Conservation (phyloP, 1,284 basidiomycete genomes). For the Fomitopsis pinicola region DNA sequence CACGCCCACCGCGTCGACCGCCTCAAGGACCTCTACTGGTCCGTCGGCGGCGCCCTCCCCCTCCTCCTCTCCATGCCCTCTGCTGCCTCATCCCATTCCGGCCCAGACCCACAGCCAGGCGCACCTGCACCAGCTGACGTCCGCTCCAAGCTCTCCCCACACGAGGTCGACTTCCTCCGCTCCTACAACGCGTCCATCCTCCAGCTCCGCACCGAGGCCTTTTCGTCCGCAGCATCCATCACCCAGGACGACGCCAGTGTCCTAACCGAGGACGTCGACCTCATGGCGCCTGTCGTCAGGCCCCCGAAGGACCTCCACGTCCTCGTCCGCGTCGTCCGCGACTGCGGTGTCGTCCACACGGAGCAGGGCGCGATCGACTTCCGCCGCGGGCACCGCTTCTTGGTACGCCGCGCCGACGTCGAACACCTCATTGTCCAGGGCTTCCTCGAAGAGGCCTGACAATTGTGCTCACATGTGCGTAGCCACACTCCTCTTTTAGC, state of each 20-base stretch:
- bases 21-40: constrained; percentile 86
- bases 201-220: constrained; percentile 76
- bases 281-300: constrained; percentile 71
- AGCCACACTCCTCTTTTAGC: no score
- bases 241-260: background rate
- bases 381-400: constrained; percentile 82
- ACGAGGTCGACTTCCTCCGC: constrained; percentile 88
- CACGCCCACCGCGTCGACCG: constrained; percentile 81
- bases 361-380: constrained; percentile 88
- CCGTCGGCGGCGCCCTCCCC: constrained; percentile 86
- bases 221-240: constrained; percentile 44
- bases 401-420: constrained; percentile 82
- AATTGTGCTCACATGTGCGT: background rate
- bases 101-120: background rate
- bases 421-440: constrained; percentile 92
- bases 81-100: constrained; percentile 3
- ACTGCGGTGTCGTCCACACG: constrained; percentile 88
- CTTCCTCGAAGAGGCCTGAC: constrained; percentile 64
- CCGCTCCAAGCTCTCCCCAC: constrained; percentile 77
- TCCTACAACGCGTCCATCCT: constrained; percentile 80
- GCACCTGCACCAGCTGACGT: constrained; percentile 42
- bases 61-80: constrained; percentile 70
- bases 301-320: constrained; percentile 84
- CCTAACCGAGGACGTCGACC: constrained; percentile 64
- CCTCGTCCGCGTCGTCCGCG: constrained; percentile 72